Evolutionary conservation across 2,329 filamentous ascomycete species (phyloP).

Genomic region (Monilinia laxa): DNA sequence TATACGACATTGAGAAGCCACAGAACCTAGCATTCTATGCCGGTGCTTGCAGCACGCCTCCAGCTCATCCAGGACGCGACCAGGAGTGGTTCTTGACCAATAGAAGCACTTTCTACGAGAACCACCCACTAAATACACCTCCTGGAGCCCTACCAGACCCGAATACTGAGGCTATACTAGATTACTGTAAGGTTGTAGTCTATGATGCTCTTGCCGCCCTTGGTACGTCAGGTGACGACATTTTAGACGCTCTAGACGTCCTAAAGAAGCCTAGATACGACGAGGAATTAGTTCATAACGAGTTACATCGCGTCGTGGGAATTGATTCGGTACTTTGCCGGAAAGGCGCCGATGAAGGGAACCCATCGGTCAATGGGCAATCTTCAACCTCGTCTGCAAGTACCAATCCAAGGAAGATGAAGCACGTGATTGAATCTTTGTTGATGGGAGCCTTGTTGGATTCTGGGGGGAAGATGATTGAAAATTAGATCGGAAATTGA

Average conservation of each 20-base stretch:
- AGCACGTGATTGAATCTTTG: conserved; percentile 2
- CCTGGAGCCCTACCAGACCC: conserved; percentile 23
- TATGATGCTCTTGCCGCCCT: conserved; percentile 39
- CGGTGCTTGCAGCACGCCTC: conserved; percentile 23
- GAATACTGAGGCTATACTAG: conserved; percentile 31
- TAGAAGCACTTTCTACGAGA: conserved; percentile 31
- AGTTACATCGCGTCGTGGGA: conserved; percentile 9
- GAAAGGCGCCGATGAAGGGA: background rate
- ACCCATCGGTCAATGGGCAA: background rate
- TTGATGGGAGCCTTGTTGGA: conserved; percentile 6
- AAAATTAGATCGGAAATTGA: background rate
- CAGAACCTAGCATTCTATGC: conserved; percentile 36
- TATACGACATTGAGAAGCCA: conserved; percentile 29
- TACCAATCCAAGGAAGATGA: conserved; percentile 9
- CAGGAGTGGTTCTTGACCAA: conserved; percentile 33
- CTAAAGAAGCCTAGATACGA: conserved; percentile 8
- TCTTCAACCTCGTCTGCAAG: background rate
- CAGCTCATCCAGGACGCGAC: conserved; percentile 14
- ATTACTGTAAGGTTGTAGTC: conserved; percentile 32
- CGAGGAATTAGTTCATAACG: background rate
- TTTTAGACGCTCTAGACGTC: conserved; percentile 29
- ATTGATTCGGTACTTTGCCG: background rate
- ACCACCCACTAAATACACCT: conserved; percentile 16
- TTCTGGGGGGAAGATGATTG: background rate
- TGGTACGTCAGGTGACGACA: conserved; percentile 33